Base-by-base conservation (phyloP, 768 basidiomycete genomes). In the Strobilomyces echinocephalus region DNA sequence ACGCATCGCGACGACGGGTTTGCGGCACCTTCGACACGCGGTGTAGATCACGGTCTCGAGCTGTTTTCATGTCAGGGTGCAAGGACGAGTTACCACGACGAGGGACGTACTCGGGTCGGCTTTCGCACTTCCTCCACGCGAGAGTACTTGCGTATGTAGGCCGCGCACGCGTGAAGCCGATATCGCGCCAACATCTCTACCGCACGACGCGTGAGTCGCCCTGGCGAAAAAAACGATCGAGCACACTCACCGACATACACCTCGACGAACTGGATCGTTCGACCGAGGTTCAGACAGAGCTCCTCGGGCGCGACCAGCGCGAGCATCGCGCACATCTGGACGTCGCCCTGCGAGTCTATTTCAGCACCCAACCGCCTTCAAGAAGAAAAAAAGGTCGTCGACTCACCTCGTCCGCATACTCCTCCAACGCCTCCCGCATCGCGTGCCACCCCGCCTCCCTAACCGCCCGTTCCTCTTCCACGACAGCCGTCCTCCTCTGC, bases 311-410 rank as follows among this genome's bases (percentile, higher is more conserved):
- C 87, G 18, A 91, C 70, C 1, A 88, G 62, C 4, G 80, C 74
- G 15, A 92, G 63, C 76, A 88, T 80, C 1, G 87, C 82, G 67
- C 88, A 91, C 76, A 83, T 87, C 62, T 91, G 90, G 1, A 90
- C 73, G 61, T 92, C 85, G 14, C 90, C 90, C 85, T 91, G 53
- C 44, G 24, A 15, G n/a, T 16, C 36, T 14, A 20, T 50, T 51
- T 59, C 26, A 57, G 31, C 11, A 8, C 24, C 24, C 36, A 38
- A 8, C 24, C 35, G 8, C 34, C 40, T 15, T 2, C 26, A 12
- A 4, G 12, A 7, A 24, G 4, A 24, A 24, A 24, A 4, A 24
- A 24, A 24, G 24, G 24, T 3, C 28, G 42, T 50, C 39, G 16
- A 47, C 65, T 8, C 53, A 87, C 87, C 72, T 82, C 73, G 54